Evolutionary conservation across 306 rosid species (phyloP).

Genomic region (Pyrus bretschneideri): DNA sequence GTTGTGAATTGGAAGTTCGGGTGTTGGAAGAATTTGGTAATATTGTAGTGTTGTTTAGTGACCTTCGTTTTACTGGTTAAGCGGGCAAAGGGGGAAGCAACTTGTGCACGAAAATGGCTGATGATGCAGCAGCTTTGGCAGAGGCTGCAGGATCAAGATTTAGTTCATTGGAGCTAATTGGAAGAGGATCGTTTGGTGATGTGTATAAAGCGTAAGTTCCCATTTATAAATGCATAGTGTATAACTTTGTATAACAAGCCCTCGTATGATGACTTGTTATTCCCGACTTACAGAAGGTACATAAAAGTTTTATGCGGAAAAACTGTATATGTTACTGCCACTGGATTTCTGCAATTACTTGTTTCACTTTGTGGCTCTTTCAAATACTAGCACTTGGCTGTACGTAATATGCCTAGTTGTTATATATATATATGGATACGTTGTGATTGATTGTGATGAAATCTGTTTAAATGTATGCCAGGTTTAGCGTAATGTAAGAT

Average conservation of each 20-base stretch:
- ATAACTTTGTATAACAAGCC: background rate
- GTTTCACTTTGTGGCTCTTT: background rate
- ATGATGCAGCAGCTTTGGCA: constrained; percentile 62
- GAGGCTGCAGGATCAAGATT: constrained; percentile 90
- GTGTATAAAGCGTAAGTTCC: constrained; percentile 85
- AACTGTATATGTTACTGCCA: background rate
- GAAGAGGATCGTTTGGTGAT: constrained; percentile 94
- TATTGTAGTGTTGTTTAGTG: constrained; percentile 22
- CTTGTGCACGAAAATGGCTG: constrained; percentile 57
- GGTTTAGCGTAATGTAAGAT: background rate
- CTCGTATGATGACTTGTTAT: background rate
- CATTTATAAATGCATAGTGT: constrained; percentile 8
- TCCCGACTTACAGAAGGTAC: background rate
- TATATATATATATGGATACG: background rate
- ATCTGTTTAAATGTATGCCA: background rate
- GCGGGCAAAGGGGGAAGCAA: constrained; percentile 25
- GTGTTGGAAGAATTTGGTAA: constrained; percentile 19
- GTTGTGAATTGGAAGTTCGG: constrained; percentile 22
- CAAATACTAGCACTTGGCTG: background rate
- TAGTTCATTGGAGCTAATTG: constrained; percentile 78
- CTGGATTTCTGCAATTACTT: background rate
- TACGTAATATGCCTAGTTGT: background rate
- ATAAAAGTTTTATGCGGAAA: background rate
- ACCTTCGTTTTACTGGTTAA: constrained; percentile 23
- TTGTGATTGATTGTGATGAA: background rate